Evolutionary conservation across 179 eudicot species (phyloP).

Genomic region (Actinidia polygama): DNA sequence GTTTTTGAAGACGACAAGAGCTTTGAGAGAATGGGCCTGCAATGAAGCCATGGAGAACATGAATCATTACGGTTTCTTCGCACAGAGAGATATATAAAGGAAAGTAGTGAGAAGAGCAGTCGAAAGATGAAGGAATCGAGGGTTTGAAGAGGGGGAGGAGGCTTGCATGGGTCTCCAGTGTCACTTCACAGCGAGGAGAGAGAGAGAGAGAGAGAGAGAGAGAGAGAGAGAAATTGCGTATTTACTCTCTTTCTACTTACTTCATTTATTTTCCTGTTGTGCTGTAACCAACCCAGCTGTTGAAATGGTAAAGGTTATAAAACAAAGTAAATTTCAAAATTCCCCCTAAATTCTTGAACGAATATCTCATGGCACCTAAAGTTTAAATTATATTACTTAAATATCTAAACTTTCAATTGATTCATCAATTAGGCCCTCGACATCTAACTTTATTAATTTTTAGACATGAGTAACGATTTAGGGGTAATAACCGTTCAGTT

Average conservation of each 20-base stretch:
- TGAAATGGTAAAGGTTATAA: too few relatives aligned
- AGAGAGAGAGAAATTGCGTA: neutral
- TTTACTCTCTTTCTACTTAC: neutral
- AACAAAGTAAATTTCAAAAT: too few relatives aligned
- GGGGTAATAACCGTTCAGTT: too few relatives aligned
- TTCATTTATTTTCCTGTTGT: neutral
- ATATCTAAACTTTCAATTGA: neutral
- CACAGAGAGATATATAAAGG: neutral
- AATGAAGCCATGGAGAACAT: slow-evolving; percentile 15
- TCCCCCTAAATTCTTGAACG: too few relatives aligned
- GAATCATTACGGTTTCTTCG: neutral
- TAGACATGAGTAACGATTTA: too few relatives aligned
- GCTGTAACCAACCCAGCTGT: too few relatives aligned
- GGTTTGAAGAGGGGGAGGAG: neutral
- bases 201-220: slow-evolving; percentile 7
- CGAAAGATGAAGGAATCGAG: neutral
- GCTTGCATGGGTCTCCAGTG: slow-evolving; percentile 18
- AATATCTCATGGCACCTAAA: too few relatives aligned
- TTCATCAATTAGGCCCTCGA: too few relatives aligned
- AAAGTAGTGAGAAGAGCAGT: neutral
- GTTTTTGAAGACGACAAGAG: slow-evolving; percentile 32
- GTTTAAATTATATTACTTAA: too few relatives aligned
- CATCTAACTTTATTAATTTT: too few relatives aligned
- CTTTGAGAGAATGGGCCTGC: slow-evolving; percentile 20
- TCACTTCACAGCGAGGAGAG: slow-evolving; percentile 10